Evolutionary conservation across 164 flowering plant genomes (phyloP).

Genomic region (Tinospora cordifolia): DNA sequence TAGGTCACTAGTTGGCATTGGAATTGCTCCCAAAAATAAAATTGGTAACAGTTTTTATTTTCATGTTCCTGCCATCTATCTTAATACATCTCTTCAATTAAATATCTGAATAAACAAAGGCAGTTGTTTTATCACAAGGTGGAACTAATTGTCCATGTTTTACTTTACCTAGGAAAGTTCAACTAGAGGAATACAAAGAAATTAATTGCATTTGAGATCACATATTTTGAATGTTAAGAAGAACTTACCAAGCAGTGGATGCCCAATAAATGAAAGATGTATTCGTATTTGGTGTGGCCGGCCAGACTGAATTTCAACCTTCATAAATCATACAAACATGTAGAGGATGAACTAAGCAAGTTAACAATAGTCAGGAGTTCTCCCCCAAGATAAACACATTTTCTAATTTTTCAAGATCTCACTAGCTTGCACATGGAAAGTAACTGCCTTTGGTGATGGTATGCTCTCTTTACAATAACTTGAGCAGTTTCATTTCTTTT

Average conservation of each 20-base stretch:
- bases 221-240: background rate
- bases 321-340: slow-evolving; percentile 11
- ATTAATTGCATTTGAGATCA: background rate
- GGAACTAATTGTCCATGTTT: slow-evolving; percentile 1
- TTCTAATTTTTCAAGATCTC: background rate
- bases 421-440: background rate
- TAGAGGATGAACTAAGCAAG: background rate
- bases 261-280: slow-evolving; percentile 85
- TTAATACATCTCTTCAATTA: background rate
- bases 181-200: background rate
- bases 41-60: background rate
- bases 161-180: background rate
- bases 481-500: too few species aligned
- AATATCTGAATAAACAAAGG: background rate
- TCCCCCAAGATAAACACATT: background rate
- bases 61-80: background rate
- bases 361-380: background rate
- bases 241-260: slow-evolving; percentile 79
- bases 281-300: slow-evolving; percentile 97
- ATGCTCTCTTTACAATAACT: too few species aligned
- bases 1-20: too few species aligned
- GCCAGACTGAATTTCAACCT: slow-evolving; percentile 96
- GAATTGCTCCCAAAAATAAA: background rate
- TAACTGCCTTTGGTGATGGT: background rate
- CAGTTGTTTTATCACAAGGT: background rate